Base-by-base conservation (phyloP, 208 protist species). In the Herpetomonas samuelpessoai region DNA sequence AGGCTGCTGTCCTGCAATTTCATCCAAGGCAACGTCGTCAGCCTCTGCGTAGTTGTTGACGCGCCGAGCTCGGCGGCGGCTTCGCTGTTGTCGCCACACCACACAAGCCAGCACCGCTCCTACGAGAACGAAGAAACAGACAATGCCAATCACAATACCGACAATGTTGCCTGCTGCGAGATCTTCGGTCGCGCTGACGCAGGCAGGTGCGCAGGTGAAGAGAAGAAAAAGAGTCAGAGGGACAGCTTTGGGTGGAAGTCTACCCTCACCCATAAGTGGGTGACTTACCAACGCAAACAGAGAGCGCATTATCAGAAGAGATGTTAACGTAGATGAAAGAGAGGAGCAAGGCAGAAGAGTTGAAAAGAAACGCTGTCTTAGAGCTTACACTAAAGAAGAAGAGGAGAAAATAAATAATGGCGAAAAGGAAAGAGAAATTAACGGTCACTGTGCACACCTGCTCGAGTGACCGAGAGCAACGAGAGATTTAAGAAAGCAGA, bases 61-160 rank as follows among this genome's bases (percentile, higher is more conserved):
- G 51, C 29, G 25, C 29, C 7, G 27, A 18, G 24, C 18, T 16
- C 21, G 51, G 2, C 51, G 51, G 4, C 51, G 51, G 29, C 29
- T 3, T 12, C 51, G 51, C 29, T 44, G 51, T n/a, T 57, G 51
- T 4, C 25, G 31, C 51, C 51, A 57, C 51, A 57, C 51, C 3
- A 44, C 12, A 7, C 26, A 44, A 24, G 29, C 51, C 18, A 57
- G 51, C 19, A 41, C 31, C 29, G 21, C 12, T 2, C 51, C 51
- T 12, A 57, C 25, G 44, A 44, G 2, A 18, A 44, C 27, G n/a
- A 57, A 57, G 2, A 39, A 12, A 3, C 51, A 21, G 18, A 57
- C 25, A 41, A 57, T 3, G 10, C 25, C 31, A n/a, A 29, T 21
- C 6, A 41, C 10, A n/a, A 57, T 21, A 41, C 26, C 31, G 14